Base-by-base conservation (phyloP, 352 stramenopile species). In the Phytopythium helicoides region DNA sequence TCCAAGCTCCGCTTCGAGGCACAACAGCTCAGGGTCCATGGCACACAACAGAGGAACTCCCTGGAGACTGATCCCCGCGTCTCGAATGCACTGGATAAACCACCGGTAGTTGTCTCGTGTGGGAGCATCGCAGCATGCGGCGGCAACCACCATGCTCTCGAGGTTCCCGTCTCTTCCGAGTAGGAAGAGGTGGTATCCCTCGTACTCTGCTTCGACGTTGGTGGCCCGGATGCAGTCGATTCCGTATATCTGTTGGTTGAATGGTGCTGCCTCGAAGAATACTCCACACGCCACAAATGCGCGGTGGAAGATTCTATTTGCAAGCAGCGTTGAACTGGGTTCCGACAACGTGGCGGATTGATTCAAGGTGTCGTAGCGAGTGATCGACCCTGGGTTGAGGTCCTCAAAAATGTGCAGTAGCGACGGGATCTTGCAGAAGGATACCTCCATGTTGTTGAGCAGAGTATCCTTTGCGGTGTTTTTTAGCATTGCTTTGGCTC, bases 171-270 rank as follows among this genome's bases (percentile, higher is more conserved):
- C 75, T 56, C 80, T 81, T 23, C 72, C 72, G 1, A 82, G 33
- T 15, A 86, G 47, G 21, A 76, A 76, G 11, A 86, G 38, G 25
- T 86, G 72, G 31, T 69, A 62, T 0, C 70, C 72, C 16, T 77
- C 57, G 40, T 79, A 84, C 23, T 61, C 67, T 6, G 62, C 61
- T 21, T 66, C 62, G 3, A 19, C 38, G 49, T 75, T 57, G 58
- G 33, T 23, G 51, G 58, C 62, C 6, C 61, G 53, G 18, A 76
- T 44, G n/a, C 61, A 71, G 12, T 82, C 70, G 33, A 84, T 66
- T 0, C 72, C 73, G 37, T 80, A 76, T 31, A 87, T 62, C 54
- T 82, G 76, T 54, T 84, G 76, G 41, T 84, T 81, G 49, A 73
- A 58, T 2, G 44, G 50, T 44, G 69, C 68, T 6, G 69, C 64